These are phyloP conservation scores for Chaetomium fimeti DNA, from an alignment of 495 filamentous ascomycete species.

Conservation along the genomic window DNA sequence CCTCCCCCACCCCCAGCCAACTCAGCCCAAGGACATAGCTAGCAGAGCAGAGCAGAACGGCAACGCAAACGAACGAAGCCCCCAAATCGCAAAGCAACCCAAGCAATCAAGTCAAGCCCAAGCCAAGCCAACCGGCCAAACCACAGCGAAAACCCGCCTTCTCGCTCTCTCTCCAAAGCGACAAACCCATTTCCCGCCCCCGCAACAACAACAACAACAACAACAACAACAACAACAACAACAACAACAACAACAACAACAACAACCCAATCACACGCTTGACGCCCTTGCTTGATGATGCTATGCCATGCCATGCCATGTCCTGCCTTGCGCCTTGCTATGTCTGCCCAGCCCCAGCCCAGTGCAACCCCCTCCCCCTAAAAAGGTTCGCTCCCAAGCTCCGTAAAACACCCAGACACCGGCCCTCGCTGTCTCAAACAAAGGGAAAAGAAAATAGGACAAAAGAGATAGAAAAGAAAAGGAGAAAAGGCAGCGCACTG, in stretches of 20 bases:
- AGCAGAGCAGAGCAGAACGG: not conserved
- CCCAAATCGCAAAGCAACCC: constrained; percentile 1
- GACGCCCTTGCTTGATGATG: constrained; percentile 6
- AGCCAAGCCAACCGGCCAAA: not conserved
- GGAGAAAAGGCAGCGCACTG: not conserved
- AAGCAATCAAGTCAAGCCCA: not conserved
- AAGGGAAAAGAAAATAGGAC: not conserved
- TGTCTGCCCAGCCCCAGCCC: not conserved
- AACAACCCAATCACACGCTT: not conserved
- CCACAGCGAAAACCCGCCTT: not conserved
- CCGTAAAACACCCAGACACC: constrained; percentile 23
- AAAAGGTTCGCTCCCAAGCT: not conserved
- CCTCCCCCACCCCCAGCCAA: not conserved
- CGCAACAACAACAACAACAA: not conserved
- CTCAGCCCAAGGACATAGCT: not conserved
- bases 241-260: not conserved
- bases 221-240: too few species aligned
- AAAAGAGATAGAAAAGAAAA: constrained; percentile 17
- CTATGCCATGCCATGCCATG: not conserved
- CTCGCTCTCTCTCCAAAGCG: not conserved
- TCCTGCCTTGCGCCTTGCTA: constrained; percentile 1
- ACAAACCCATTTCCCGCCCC: too few species aligned
- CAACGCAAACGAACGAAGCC: not conserved
- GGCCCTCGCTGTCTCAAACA: constrained; percentile 14
- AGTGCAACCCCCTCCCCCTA: not conserved